Conservation (phyloP, 1,284 basidiomycete genomes). For the Irpex lacteus region DNA sequence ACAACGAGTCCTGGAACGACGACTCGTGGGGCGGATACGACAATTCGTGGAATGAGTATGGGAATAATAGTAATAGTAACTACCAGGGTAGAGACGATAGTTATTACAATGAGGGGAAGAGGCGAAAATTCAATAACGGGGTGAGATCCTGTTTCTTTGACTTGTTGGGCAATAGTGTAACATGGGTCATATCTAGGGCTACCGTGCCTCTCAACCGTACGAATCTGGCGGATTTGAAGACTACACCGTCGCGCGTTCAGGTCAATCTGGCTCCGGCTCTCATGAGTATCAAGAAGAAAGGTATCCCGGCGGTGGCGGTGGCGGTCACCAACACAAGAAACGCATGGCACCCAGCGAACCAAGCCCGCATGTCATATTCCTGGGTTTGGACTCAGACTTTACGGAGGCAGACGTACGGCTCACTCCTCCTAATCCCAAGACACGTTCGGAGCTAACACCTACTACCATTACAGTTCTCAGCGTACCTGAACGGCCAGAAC, state of each 20-base stretch:
- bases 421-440: conserved; percentile 25
- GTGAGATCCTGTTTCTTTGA: conserved; percentile 37
- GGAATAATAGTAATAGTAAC: conserved; percentile 47
- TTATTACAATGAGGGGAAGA: conserved; percentile 64
- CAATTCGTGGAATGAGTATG: conserved; percentile 14
- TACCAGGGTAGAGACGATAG: conserved; percentile 64
- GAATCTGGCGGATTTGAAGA: conserved; percentile 36
- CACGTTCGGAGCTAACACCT: conserved; percentile 16
- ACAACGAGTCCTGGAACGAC: conserved; percentile 26
- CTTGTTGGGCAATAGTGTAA: background rate
- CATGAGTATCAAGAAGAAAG: conserved; percentile 47
- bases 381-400: conserved; percentile 86
- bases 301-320: conserved; percentile 37
- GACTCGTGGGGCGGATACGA: background rate
- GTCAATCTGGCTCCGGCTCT: conserved; percentile 17
- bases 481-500: conserved; percentile 70
- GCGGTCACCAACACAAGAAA: conserved; percentile 51
- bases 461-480: conserved; percentile 59
- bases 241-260: conserved; percentile 24
- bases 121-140: conserved; percentile 73
- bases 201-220: conserved; percentile 46
- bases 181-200: conserved; percentile 36
- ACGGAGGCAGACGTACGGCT: conserved; percentile 83
- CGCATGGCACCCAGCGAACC: conserved; percentile 76
- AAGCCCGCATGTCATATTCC: conserved; percentile 87